These are phyloP conservation scores for Penicillium brevicompactum DNA, from an alignment of 2,329 filamentous ascomycete species.

Conservation along the genomic window DNA sequence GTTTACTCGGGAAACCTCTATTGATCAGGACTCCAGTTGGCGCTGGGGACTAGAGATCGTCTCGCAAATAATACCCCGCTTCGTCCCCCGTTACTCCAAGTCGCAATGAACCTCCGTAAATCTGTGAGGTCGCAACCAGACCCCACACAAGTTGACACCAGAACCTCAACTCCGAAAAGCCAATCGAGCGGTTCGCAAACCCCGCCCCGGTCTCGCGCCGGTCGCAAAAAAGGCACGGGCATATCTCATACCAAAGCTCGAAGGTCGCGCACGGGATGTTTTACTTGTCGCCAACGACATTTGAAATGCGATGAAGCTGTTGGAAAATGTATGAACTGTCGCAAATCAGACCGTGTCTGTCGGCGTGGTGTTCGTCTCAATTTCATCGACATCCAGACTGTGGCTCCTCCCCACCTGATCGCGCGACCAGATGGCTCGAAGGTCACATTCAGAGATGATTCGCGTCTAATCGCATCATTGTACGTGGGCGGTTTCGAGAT, in stretches of 20 bases:
- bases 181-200: conserved; percentile 19
- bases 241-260: conserved; percentile 65
- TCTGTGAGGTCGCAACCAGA: conserved; percentile 15
- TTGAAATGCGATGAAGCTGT: conserved; percentile 84
- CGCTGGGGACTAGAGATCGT: conserved; percentile 20
- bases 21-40: conserved; percentile 15
- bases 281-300: conserved; percentile 87
- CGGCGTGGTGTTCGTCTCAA: conserved; percentile 85
- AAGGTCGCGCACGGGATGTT: conserved; percentile 83
- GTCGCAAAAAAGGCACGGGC: conserved; percentile 27
- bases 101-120: conserved; percentile 23
- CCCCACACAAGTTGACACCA: conserved; percentile 10
- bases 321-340: conserved; percentile 73
- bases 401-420: conserved; percentile 64
- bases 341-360: conserved; percentile 82
- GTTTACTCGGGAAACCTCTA: conserved; percentile 16
- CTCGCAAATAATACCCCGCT: background rate
- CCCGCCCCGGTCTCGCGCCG: conserved; percentile 13
- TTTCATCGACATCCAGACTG: conserved; percentile 82
- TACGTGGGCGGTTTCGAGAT: conserved; percentile 77
- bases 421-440: conserved; percentile 65
- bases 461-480: conserved; percentile 83
- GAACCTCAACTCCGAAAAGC: conserved; percentile 17
- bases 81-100: background rate
- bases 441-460: conserved; percentile 86